Evolutionary conservation across 116 monocot genomes (phyloP), one percentile per base, ranked within the genome.

Genomic region (Zostera marina): DNA sequence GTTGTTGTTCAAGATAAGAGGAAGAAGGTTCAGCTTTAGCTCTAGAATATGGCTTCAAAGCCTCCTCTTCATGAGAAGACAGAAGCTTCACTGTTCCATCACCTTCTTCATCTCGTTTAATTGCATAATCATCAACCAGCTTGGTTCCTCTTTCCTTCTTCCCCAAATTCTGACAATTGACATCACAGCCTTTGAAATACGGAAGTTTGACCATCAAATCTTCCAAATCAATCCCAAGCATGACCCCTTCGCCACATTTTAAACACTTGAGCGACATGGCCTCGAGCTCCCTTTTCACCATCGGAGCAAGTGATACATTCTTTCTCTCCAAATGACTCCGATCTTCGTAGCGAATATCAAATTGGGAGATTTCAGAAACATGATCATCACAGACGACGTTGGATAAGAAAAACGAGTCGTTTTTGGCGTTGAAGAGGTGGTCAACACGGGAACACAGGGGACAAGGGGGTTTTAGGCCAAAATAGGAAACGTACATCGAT

Each of bases 391-490:
- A 85, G 42, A 85, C 53, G 52, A 73, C 43, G 51, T 47, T 47
- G 22, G 63, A 39, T 15, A 39, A 58, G 44, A 65, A 58, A 49
- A 1, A 43, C 7, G 42, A 10, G 0, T 19, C 22, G 11, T 42
- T 41, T 17, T 19, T 14, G 44, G 52, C 16, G 39, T 79, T 68
- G 60, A 83, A 69, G 19, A 80, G 48, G 63, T 66, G 74, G 65
- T 90, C 81, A 13, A 78, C 58, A 19, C 84, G 66, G 41, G 91
- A 79, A 67, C 91, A 91, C 47, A 85, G 59, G 45, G 77, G 22
- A 68, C 91, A 91, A 12, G 85, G 82, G 22, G 91, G 75, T 39
- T 52, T 52, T 20, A 91, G 72, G 25, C 79, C 82, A 54, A 82
- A 85, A 69, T 67, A 73, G 44, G 55, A 54, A 20, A 82, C 82